Conservation (phyloP, 208 protist species). For the Wallacemonas rigidus region DNA sequence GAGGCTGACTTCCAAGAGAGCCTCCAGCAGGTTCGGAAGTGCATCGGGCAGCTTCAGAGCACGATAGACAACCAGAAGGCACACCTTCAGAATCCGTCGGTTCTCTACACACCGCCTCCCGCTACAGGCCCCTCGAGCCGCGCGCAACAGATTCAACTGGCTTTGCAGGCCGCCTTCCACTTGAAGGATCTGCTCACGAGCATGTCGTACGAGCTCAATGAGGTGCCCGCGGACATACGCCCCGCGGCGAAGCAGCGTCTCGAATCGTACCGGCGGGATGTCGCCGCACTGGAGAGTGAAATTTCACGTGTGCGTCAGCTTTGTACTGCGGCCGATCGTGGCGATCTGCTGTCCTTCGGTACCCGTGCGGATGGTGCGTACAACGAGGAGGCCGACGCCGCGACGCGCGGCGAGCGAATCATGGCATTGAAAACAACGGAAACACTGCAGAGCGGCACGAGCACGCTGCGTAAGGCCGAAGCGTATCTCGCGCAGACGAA, state of each 20-base stretch:
- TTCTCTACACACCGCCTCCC: slow-evolving; percentile 48
- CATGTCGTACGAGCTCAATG: slow-evolving; percentile 74
- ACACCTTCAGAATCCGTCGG: slow-evolving; percentile 28
- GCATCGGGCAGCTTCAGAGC: slow-evolving; percentile 28
- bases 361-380: slow-evolving; percentile 17
- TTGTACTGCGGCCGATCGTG: slow-evolving; percentile 49
- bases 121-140: slow-evolving; percentile 52
- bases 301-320: slow-evolving; percentile 40
- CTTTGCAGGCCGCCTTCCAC: slow-evolving; percentile 49
- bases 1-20: slow-evolving; percentile 69
- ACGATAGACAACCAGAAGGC: slow-evolving; percentile 30
- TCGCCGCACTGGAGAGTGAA: slow-evolving; percentile 41
- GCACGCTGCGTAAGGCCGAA: slow-evolving; percentile 61
- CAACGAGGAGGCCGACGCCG: slow-evolving; percentile 39
- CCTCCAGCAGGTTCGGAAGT: slow-evolving; percentile 29
- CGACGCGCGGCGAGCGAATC: slow-evolving; percentile 38
- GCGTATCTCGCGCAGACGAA: slow-evolving; percentile 50
- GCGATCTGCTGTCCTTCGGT: slow-evolving; percentile 50
- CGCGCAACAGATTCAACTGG: slow-evolving; percentile 36
- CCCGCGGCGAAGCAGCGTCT: slow-evolving; percentile 39
- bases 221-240: slow-evolving; percentile 28
- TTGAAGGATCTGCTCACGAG: slow-evolving; percentile 63
- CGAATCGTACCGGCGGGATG: slow-evolving; percentile 33
- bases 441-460: slow-evolving; percentile 57
- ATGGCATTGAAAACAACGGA: slow-evolving; percentile 57